Percentiles rank a stretch among this genome's conserved stretches.
These are phyloP conservation scores for Camptophora hylomeconis DNA, from an alignment of 2,329 filamentous ascomycete genomes.

Conservation along the genomic window DNA sequence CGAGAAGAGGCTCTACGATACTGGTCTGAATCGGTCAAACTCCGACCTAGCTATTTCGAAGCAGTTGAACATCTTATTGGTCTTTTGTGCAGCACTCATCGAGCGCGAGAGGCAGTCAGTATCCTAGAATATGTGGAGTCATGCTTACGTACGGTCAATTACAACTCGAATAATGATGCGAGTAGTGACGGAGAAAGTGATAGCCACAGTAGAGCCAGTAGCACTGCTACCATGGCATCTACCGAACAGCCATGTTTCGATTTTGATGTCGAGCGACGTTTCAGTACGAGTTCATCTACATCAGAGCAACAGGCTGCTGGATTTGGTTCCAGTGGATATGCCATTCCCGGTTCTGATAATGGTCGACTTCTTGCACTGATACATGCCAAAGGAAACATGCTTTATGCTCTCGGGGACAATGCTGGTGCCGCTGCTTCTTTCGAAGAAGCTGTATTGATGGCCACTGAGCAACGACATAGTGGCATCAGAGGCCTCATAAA, in stretches of 20 bases:
- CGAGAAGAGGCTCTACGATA: conserved; percentile 72
- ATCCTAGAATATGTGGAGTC: conserved; percentile 78
- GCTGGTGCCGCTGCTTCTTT: conserved; percentile 72
- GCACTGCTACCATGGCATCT: conserved; percentile 35
- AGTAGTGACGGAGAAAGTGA: conserved; percentile 49
- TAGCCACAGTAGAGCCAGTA: conserved; percentile 39
- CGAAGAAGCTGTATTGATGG: conserved; percentile 87
- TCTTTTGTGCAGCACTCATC: conserved; percentile 66
- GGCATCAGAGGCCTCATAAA: conserved; percentile 69
- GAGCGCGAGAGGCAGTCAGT: conserved; percentile 70
- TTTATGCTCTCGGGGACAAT: conserved; percentile 80
- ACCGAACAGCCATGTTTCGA: conserved; percentile 47
- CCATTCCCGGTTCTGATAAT: conserved; percentile 74
- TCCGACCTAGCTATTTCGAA: conserved; percentile 81
- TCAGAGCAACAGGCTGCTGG: conserved; percentile 26
- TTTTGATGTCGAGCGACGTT: conserved; percentile 33
- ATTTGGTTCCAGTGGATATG: conserved; percentile 71
- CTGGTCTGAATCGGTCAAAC: conserved; percentile 73
- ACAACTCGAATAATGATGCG: too few species aligned
- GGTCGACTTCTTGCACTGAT: conserved; percentile 85
- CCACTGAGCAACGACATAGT: conserved; percentile 55
- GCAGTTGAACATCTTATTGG: conserved; percentile 90
- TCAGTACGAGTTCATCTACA: conserved; percentile 2
- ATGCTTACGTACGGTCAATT: too few species aligned
- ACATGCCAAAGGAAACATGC: conserved; percentile 96